Evolutionary conservation across 129 eudicot genomes (phyloP).

Genomic region (Pulicaria dysenterica): DNA sequence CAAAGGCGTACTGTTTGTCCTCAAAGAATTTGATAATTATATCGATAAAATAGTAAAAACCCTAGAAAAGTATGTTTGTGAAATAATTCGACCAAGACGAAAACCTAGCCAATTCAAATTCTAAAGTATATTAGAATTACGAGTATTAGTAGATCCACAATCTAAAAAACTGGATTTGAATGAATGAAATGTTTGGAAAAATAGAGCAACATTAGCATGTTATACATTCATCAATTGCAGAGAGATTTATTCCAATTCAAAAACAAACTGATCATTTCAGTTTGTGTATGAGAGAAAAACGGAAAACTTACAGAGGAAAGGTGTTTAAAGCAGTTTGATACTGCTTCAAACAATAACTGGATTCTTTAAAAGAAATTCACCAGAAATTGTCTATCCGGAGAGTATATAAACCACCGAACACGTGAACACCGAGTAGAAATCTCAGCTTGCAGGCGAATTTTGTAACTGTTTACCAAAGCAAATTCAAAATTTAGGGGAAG

Average conservation of each 20-base stretch:
- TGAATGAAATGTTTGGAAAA: neutral
- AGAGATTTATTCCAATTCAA: neutral
- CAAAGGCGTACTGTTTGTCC: neutral
- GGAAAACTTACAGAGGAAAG: constrained; percentile 25
- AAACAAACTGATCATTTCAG: constrained; percentile 4
- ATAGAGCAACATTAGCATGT: neutral
- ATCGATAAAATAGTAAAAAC: constrained; percentile 18
- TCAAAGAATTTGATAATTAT: neutral
- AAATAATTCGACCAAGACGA: neutral
- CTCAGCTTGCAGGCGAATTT: constrained; percentile 21
- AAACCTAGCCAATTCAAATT: neutral
- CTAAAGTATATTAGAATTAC: neutral
- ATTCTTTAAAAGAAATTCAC: neutral
- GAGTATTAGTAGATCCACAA: neutral
- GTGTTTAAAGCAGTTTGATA: constrained; percentile 18
- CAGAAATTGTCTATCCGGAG: neutral
- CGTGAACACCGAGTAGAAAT: neutral
- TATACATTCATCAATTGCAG: constrained; percentile 1
- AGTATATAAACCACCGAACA: neutral
- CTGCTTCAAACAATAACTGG: constrained; percentile 23
- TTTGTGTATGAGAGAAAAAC: neutral
- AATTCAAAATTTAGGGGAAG: constrained; percentile 15
- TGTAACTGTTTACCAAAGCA: neutral
- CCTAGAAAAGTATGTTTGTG: constrained; percentile 4
- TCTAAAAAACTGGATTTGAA: constrained; percentile 9